Base-by-base conservation (phyloP, 352 stramenopile species). In the Phytophthora foliorum region DNA sequence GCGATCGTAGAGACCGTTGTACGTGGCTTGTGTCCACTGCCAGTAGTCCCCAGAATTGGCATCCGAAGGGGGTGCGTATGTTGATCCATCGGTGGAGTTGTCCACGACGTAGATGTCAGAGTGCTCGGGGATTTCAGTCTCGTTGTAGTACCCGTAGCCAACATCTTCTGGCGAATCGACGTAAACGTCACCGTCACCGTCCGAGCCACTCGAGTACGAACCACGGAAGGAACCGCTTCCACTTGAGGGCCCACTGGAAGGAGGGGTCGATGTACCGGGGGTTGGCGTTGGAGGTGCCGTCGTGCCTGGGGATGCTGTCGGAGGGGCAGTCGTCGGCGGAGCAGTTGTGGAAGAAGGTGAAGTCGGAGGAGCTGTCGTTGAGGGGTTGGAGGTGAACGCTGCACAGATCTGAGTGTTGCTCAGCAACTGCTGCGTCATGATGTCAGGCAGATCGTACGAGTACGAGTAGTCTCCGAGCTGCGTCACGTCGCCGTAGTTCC, bases 401-500 rank as follows among this genome's bases (percentile, higher is more conserved):
- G 72, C 62, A 52, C 81, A 90, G 27, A 88, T 69, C 41, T 80
- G 61, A 3, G 58, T 70, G 72, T 90, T 86, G 58, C 60, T 84
- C 41, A 90, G 61, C 17, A 90, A 51, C 67, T 88, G 81, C 36
- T 84, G 77, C 34, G 61, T 74, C 27, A 86, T 53, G 32, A 90
- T 75, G 27, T 76, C 66, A 9, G 81, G 79, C 2, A 90, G 68
- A 42, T 88, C 68, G 76, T 91, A 91, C 60, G 70, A 72, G 74
- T 90, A 90, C 59, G 76, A 84, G 61, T 82, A 88, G 63, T 88
- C 72, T 6, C 74, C 76, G 14, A 90, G 75, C 49, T 80, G 64
- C 31, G 69, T 55, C 10, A 82, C 67, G 60, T 89, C 82, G 9
- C 67, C 78, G 61, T 86, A 86, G 69, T 83, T 74, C 74, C 76